Conservation (phyloP, 345 rosid genomes). For the Hirschfeldia incana region DNA sequence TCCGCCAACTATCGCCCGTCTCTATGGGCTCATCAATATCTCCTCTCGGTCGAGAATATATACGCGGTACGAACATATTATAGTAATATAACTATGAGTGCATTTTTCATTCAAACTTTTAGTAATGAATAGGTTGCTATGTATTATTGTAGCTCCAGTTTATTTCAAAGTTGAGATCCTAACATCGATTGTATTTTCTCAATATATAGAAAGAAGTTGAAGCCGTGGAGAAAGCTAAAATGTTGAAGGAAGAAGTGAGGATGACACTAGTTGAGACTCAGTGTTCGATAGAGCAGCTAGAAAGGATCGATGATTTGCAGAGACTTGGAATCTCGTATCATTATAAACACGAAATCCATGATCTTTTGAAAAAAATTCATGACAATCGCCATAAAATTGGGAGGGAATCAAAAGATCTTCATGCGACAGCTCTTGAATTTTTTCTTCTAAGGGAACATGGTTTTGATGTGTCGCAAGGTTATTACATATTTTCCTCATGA, state of each 20-base stretch:
- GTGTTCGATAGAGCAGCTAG: conserved; percentile 26
- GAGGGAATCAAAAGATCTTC: conserved; percentile 18
- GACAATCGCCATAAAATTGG: background rate
- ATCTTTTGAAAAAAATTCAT: background rate
- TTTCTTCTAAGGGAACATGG: conserved; percentile 37
- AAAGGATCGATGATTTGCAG: conserved; percentile 35
- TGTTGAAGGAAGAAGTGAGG: conserved; percentile 29
- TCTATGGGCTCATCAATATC: conserved; percentile 34
- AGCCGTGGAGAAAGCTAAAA: background rate
- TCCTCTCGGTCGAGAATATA: conserved; percentile 36
- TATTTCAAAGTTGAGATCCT: background rate
- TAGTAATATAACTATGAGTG: background rate
- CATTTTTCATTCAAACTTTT: background rate
- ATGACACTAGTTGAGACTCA: background rate
- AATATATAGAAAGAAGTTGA: conserved; percentile 8
- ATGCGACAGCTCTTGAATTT: conserved; percentile 35
- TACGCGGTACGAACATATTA: conserved; percentile 1
- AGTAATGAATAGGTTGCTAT: background rate
- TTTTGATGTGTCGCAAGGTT: conserved; percentile 31
- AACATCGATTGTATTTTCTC: background rate
- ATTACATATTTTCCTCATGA: background rate
- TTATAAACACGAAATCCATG: conserved; percentile 25
- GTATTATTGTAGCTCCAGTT: background rate
- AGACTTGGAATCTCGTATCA: conserved; percentile 45
- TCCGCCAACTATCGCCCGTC: conserved; percentile 40